Evolutionary conservation across 2,329 filamentous ascomycete genomes (phyloP), one percentile per base, ranked within the genome.

Genomic region (Didymella pinodella): DNA sequence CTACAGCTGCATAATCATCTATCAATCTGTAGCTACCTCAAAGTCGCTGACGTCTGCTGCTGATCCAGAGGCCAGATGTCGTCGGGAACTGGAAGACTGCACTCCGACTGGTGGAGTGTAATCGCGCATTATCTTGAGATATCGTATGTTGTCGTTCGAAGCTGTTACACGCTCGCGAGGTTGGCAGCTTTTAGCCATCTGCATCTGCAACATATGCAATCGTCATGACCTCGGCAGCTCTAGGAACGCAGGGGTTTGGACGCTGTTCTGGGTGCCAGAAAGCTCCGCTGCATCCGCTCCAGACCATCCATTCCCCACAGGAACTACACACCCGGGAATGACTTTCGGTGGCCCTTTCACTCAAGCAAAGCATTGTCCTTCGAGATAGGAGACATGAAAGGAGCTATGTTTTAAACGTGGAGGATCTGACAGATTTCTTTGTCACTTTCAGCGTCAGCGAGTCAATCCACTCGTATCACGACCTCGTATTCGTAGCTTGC

Each of bases 221-320:
- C 56, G 56, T 54, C 50, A 54, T 47, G 8, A 18, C 14, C 8
- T 26, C 16, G n/a, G 18, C 32, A 45, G 31, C 48, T 40, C 48
- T 41, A 47, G 41, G 28, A 45, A 41, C 41, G 32, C 43, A 14
- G 38, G 46, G 38, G 43, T 51, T 43, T 36, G 32, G 26, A 46
- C 31, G 26, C 25, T 16, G 54, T 43, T 48, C 48, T 52, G 54
- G 49, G 40, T 49, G 38, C 49, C 3, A 16, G 46, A 28, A 31
- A 54, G 34, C 36, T 45, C 55, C 49, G 49, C 45, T 41, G n/a
- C 40, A 40, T 53, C 49, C 55, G 49, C 18, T 54, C 56, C 56
- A 54, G 56, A 54, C 56, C 56, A 5, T 18, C 4, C 29, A 14
- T 49, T 48, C 56, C 49, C 56, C 56, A 59, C 56, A 50, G 7